These are phyloP conservation scores for Aspergillus intermedius DNA, from an alignment of 2,329 filamentous ascomycete species.

Conservation along the genomic window DNA sequence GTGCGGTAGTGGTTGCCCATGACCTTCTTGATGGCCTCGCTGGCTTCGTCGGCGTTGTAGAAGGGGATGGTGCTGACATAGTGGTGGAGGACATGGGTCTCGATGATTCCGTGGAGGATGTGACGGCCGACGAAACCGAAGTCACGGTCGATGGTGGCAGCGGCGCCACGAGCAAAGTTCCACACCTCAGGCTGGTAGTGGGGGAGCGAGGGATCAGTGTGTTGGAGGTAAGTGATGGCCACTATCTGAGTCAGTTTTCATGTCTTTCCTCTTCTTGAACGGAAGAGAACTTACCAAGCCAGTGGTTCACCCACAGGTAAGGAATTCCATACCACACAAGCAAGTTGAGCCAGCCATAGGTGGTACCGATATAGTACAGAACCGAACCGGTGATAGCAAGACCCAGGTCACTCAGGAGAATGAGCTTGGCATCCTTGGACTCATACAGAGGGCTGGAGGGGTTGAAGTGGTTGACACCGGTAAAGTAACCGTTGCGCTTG, in stretches of 20 bases:
- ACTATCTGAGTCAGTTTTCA: slow-evolving; percentile 49
- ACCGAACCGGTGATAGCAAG: slow-evolving; percentile 55
- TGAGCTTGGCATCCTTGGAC: slow-evolving; percentile 79
- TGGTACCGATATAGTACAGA: slow-evolving; percentile 65
- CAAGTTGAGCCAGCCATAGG: slow-evolving; percentile 78
- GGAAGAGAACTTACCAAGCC: slow-evolving; percentile 67
- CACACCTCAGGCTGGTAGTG: slow-evolving; percentile 83
- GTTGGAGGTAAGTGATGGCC: slow-evolving; percentile 94
- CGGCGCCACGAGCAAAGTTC: slow-evolving; percentile 90
- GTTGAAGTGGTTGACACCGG: slow-evolving; percentile 92
- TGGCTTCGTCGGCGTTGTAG: slow-evolving; percentile 91
- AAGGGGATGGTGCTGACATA: slow-evolving; percentile 95
- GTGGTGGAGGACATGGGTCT: slow-evolving; percentile 97
- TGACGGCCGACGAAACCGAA: slow-evolving; percentile 91
- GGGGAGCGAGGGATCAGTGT: slow-evolving; percentile 89
- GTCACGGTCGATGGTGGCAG: slow-evolving; percentile 93
- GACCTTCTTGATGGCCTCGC: slow-evolving; percentile 85
- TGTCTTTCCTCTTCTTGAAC: background rate
- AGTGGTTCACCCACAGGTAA: slow-evolving; percentile 98
- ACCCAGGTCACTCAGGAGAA: slow-evolving; percentile 80
- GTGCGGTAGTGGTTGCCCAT: slow-evolving; percentile 95
- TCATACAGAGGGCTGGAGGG: slow-evolving; percentile 85
- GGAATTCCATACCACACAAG: slow-evolving; percentile 91
- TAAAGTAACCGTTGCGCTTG: slow-evolving; percentile 74
- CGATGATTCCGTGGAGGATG: slow-evolving; percentile 90